These are phyloP conservation scores for Ophiocordyceps camponoti-floridani DNA, from an alignment of 2,329 filamentous ascomycete species.

Conservation along the genomic window DNA sequence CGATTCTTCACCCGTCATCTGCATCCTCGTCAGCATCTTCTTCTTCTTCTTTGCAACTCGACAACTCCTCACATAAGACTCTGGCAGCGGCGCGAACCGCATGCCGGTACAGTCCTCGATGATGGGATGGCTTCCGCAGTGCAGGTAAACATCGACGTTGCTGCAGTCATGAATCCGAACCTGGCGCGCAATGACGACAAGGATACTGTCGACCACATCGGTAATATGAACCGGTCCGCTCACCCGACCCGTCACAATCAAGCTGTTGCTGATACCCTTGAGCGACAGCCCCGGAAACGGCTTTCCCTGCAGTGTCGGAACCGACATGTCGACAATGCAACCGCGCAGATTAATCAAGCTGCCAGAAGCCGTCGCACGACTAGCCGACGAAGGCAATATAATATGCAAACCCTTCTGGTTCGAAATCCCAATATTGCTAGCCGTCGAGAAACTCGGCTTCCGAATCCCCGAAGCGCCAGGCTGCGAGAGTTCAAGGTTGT, in stretches of 20 bases:
- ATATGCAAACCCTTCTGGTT: constrained; percentile 55
- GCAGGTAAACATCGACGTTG: constrained; percentile 69
- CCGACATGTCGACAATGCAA: constrained; percentile 69
- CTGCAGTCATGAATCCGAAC: constrained; percentile 81
- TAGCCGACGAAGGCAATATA: constrained; percentile 53
- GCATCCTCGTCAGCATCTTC: constrained; percentile 1
- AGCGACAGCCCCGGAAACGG: constrained; percentile 54
- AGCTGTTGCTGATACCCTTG: constrained; percentile 48
- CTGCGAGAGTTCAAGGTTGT: constrained; percentile 36
- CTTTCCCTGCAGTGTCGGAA: constrained; percentile 33
- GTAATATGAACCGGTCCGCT: constrained; percentile 74
- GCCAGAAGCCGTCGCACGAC: constrained; percentile 54
- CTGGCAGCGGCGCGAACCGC: constrained; percentile 61
- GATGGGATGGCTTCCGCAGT: constrained; percentile 70
- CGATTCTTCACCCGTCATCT: constrained; percentile 13
- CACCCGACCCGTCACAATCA: constrained; percentile 66
- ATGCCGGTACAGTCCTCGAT: constrained; percentile 76
- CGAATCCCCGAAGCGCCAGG: constrained; percentile 24
- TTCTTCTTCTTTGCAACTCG: background rate
- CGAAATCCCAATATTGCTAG: constrained; percentile 44
- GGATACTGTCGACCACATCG: constrained; percentile 48
- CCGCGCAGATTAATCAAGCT: constrained; percentile 49
- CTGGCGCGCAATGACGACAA: constrained; percentile 69
- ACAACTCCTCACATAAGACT: constrained; percentile 39
- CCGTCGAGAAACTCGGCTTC: constrained; percentile 45